Base-by-base conservation (phyloP, 768 basidiomycete species). In the Xerocomellus chrysenteron region DNA sequence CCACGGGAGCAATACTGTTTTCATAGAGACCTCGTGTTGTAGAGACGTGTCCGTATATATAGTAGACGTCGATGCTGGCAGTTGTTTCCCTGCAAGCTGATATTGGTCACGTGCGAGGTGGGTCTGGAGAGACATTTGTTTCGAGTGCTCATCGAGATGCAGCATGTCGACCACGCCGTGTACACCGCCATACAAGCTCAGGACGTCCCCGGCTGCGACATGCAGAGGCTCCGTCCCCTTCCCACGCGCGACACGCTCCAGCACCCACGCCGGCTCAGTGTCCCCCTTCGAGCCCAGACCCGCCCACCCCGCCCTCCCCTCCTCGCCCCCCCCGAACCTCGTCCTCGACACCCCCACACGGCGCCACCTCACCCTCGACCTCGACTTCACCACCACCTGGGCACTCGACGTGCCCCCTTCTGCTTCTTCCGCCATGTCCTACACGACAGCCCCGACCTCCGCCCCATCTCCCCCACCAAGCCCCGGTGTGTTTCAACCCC, bases 81-180 rank as follows among this genome's bases (percentile, higher is more conserved):
- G 35, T 37, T 32, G 19, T n/a, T 30, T 19, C 39, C 28, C 30
- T 16, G 14, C 4, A 26, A 19, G 10, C 26, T 60, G 52, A 61
- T 64, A 55, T 59, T 68, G 65, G 56, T 68, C 67, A 68, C 67
- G 67, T 68, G 67, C 57, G 35, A 52, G 52, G 56, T 68, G 56
- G 47, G 62, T 66, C 33, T 36, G n/a, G 42, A 49, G 52, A 8
- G 32, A 36, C n/a, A 36, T 26, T 30, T 53, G 41, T 56, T 24
- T 32, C 42, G 17, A 33, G 30, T 14, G 17, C 52, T 46, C 44
- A 52, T 54, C 48, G 46, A 46, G 54, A 19, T 69, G 67, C 67
- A 65, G 65, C 67, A 69, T 70, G 68, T 71, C 63, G 54, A 32
- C 69, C 68, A 69, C 67, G 68, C 68, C 43, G 10, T 57, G 55